phyloP scores from a whole-genome alignment of 2,329 filamentous ascomycete species.

The Pseudopithomyces chartarum region DNA sequence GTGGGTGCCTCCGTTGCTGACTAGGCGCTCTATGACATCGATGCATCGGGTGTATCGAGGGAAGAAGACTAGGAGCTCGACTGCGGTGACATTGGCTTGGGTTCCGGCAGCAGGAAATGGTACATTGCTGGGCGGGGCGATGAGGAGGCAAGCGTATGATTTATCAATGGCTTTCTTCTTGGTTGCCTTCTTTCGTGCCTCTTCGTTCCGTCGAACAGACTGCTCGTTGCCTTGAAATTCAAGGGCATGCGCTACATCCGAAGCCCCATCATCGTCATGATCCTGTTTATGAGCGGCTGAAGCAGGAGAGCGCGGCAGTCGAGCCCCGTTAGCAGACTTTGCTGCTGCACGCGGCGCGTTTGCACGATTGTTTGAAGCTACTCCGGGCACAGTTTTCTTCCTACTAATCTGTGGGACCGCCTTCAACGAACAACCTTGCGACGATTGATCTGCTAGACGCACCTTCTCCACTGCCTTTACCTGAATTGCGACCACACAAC shows the following conservation, averaged over 20 bases:
- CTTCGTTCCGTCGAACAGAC: neutral
- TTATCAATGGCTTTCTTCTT: neutral
- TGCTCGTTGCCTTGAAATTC: neutral
- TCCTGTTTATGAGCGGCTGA: too few relatives aligned
- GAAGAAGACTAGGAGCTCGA: constrained; percentile 14
- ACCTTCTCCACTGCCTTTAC: too few relatives aligned
- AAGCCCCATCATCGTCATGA: too few relatives aligned
- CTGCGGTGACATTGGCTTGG: constrained; percentile 11
- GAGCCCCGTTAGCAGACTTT: too few relatives aligned
- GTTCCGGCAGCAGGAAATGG: neutral
- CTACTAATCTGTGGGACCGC: neutral
- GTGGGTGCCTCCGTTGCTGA: constrained; percentile 10
- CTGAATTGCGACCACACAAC: neutral
- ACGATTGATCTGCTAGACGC: neutral
- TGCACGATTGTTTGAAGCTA: too few relatives aligned
- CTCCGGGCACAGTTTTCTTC: too few relatives aligned
- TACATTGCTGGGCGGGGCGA: neutral
- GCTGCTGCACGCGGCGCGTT: too few relatives aligned
- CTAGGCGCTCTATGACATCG: constrained; percentile 16
- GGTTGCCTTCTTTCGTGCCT: neutral
- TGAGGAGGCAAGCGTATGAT: neutral
- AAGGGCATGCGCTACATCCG: too few relatives aligned
- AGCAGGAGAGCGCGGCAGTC: too few relatives aligned
- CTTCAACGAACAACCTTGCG: neutral
- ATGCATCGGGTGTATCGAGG: constrained; percentile 14